These are phyloP conservation scores for Chytriomyces confervae DNA, from an alignment of 192 early-diverging fungal species.

Conservation along the genomic window DNA sequence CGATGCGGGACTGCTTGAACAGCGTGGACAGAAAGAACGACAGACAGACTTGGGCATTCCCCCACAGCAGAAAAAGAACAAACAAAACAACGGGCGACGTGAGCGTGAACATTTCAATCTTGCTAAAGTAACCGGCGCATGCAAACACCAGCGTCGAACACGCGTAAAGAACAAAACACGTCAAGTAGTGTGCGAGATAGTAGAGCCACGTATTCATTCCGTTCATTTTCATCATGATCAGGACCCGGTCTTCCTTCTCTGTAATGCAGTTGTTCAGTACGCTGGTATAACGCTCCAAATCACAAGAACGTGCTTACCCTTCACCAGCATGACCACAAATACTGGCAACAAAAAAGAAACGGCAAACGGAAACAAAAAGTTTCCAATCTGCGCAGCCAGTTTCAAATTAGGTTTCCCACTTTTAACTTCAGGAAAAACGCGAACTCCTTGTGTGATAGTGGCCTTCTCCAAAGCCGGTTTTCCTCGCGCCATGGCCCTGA, in stretches of 20 bases:
- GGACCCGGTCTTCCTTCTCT: background rate
- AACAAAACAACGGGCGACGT: constrained; percentile 58
- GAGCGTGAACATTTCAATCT: constrained; percentile 66
- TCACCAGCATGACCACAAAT: constrained; percentile 69
- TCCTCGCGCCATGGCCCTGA: constrained; percentile 38
- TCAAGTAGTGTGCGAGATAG: constrained; percentile 58
- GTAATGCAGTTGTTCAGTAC: background rate
- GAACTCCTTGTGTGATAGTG: constrained; percentile 69
- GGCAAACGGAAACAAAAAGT: constrained; percentile 73
- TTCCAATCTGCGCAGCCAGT: constrained; percentile 61
- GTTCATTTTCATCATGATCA: constrained; percentile 72
- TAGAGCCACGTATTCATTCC: constrained; percentile 65
- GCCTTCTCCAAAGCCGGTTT: constrained; percentile 31
- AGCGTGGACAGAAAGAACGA: constrained; percentile 67
- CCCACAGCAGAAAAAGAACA: constrained; percentile 71
- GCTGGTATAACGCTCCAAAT: background rate
- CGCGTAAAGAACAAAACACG: constrained; percentile 66
- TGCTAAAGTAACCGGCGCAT: constrained; percentile 55
- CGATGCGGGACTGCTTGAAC: constrained; percentile 64
- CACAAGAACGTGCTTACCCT: constrained; percentile 61
- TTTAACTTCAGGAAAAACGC: constrained; percentile 63
- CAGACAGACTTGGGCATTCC: constrained; percentile 61
- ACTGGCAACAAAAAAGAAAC: constrained; percentile 71
- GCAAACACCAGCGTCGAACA: constrained; percentile 68
- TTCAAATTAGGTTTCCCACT: constrained; percentile 50